phyloP scores from a whole-genome alignment of 805 yeast genomes.

The Isabelozyma gotoi region DNA sequence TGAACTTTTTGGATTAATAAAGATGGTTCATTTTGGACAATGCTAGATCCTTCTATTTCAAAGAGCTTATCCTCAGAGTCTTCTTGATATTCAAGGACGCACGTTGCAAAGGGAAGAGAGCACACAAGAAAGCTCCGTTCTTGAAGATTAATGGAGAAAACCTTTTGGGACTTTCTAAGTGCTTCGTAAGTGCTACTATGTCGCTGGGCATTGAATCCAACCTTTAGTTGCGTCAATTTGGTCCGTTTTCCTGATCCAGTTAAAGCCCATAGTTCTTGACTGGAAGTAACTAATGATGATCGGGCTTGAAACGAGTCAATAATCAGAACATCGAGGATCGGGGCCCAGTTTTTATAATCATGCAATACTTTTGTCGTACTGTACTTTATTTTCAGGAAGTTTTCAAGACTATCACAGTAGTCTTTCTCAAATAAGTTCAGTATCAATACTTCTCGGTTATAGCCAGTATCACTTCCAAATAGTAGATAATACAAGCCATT shows the following conservation, averaged over 20 bases:
- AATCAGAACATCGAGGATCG: slow-evolving; percentile 40
- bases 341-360: slow-evolving; percentile 49
- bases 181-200: slow-evolving; percentile 24
- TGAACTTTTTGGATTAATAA: slow-evolving; percentile 11
- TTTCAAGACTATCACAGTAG: slow-evolving; percentile 1
- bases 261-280: slow-evolving; percentile 45
- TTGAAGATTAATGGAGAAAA: slow-evolving; percentile 16
- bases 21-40: slow-evolving; percentile 15
- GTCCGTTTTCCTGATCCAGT: slow-evolving; percentile 36
- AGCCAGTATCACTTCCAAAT: slow-evolving; percentile 43
- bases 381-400: slow-evolving; percentile 13
- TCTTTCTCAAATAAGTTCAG: slow-evolving; percentile 19
- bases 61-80: slow-evolving; percentile 20
- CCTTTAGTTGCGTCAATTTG: slow-evolving; percentile 28
- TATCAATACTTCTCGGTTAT: slow-evolving; percentile 34
- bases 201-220: slow-evolving; percentile 29
- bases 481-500: slow-evolving; percentile 20
- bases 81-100: slow-evolving; percentile 29
- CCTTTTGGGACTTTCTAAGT: slow-evolving; percentile 27
- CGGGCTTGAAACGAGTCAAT: slow-evolving; percentile 25
- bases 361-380: slow-evolving; percentile 21
- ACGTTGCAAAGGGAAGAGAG: slow-evolving; percentile 37
- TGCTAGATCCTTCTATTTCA: slow-evolving; percentile 21
- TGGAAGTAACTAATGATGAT: slow-evolving; percentile 12
- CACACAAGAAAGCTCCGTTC: slow-evolving; percentile 28